phyloP scores from a whole-genome alignment of 106 monocot genomes.

The Dendrobium officinale region DNA sequence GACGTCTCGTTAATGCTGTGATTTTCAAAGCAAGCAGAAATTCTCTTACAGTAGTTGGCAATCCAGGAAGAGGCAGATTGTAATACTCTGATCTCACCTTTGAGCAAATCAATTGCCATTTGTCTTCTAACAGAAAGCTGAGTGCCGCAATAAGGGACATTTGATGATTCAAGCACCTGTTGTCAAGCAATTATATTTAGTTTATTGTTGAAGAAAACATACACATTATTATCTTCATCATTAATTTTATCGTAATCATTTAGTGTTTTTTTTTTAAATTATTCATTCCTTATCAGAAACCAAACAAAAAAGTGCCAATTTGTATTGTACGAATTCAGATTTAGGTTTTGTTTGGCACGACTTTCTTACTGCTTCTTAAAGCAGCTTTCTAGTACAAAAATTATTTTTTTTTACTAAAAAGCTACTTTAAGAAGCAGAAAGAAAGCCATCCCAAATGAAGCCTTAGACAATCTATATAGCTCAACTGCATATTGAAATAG shows the following conservation, averaged over 20 bases:
- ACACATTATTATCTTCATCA: neutral
- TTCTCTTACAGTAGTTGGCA: slow-evolving; percentile 29
- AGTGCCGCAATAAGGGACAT: neutral
- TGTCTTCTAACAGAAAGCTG: slow-evolving; percentile 24
- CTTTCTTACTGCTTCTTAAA: too few relatives aligned
- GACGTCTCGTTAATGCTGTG: too few relatives aligned
- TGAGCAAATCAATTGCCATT: slow-evolving; percentile 62
- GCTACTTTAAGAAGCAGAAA: too few relatives aligned
- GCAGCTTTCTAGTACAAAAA: too few relatives aligned
- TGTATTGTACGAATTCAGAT: too few relatives aligned
- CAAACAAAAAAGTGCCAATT: too few relatives aligned
- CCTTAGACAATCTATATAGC: too few relatives aligned
- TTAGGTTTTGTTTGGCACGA: too few relatives aligned
- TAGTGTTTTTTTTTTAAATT: neutral
- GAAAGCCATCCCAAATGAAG: too few relatives aligned
- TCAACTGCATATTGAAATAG: too few relatives aligned
- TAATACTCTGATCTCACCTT: slow-evolving; percentile 49
- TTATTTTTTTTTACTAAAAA: too few relatives aligned
- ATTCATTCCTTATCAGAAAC: too few relatives aligned
- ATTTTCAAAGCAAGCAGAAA: neutral
- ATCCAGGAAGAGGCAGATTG: slow-evolving; percentile 43
- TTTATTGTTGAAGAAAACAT: neutral
- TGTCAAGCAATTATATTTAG: neutral
- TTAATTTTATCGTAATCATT: neutral
- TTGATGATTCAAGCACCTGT: slow-evolving; percentile 29